Percentiles rank a stretch among this genome's conserved stretches.
These are phyloP conservation scores for Candida odintsovae DNA, from an alignment of 805 yeast species.

Conservation along the genomic window DNA sequence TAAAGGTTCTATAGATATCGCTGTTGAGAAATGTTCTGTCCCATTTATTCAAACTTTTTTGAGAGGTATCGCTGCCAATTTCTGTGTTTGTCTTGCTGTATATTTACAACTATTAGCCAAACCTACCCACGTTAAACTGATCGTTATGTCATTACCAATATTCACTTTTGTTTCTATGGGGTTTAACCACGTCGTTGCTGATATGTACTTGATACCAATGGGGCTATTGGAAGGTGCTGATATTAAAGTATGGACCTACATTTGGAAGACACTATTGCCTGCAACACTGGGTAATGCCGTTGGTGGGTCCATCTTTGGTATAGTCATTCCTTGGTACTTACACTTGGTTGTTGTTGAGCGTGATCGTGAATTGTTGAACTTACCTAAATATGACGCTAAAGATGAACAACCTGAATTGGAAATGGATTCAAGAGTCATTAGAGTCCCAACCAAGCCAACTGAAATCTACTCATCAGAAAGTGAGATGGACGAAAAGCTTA, in stretches of 20 bases:
- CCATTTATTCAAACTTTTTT: slow-evolving; percentile 59
- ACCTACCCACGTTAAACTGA: slow-evolving; percentile 69
- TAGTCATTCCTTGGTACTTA: slow-evolving; percentile 64
- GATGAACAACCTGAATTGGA: slow-evolving; percentile 80
- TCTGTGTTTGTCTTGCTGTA: slow-evolving; percentile 69
- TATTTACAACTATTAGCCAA: slow-evolving; percentile 74
- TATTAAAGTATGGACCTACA: slow-evolving; percentile 53
- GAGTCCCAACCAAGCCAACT: slow-evolving; percentile 28
- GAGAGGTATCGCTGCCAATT: slow-evolving; percentile 74
- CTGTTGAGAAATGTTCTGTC: slow-evolving; percentile 36
- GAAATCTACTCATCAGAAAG: background rate
- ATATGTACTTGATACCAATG: slow-evolving; percentile 62
- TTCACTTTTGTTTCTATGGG: slow-evolving; percentile 78
- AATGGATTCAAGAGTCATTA: slow-evolving; percentile 73
- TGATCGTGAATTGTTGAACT: slow-evolving; percentile 53
- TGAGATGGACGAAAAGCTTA: slow-evolving; percentile 3
- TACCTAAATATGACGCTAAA: slow-evolving; percentile 64
- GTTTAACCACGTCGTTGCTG: slow-evolving; percentile 77
- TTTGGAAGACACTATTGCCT: slow-evolving; percentile 71
- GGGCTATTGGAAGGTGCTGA: slow-evolving; percentile 66
- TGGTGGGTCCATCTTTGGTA: slow-evolving; percentile 70
- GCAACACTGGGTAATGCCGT: slow-evolving; percentile 70
- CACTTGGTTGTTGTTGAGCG: slow-evolving; percentile 69
- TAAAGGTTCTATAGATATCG: slow-evolving; percentile 42
- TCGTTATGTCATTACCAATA: slow-evolving; percentile 60